Evolutionary conservation across 306 rosid species (phyloP).

Genomic region (Citrullus mucosospermus): DNA sequence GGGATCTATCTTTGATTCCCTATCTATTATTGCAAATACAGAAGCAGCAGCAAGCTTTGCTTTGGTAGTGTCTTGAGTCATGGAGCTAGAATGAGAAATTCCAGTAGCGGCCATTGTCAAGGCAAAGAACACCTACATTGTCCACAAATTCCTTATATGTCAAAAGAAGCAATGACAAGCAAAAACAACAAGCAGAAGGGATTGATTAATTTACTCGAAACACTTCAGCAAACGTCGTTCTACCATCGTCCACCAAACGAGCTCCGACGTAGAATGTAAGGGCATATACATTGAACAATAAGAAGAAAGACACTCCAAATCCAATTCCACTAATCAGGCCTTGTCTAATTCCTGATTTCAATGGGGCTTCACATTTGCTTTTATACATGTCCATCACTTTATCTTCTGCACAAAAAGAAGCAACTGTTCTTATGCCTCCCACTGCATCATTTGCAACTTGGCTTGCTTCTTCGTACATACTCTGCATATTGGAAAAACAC

Average conservation of each 20-base stretch:
- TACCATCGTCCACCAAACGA: neutral
- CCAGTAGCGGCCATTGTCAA: slow-evolving; percentile 7
- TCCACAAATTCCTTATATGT: neutral
- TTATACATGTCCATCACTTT: slow-evolving; percentile 5
- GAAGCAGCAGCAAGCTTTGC: slow-evolving; percentile 8
- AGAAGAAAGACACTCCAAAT: slow-evolving; percentile 5
- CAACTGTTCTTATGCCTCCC: slow-evolving; percentile 7
- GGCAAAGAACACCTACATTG: slow-evolving; percentile 7
- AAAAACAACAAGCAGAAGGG: neutral
- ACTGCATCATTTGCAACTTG: slow-evolving; percentile 10
- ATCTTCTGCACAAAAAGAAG: slow-evolving; percentile 11
- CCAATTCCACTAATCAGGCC: slow-evolving; percentile 6
- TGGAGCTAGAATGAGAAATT: slow-evolving; percentile 6
- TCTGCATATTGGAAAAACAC: neutral
- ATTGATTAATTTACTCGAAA: neutral
- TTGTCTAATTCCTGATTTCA: slow-evolving; percentile 4
- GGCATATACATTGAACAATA: neutral
- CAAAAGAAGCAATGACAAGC: neutral
- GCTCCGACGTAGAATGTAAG: slow-evolving; percentile 4
- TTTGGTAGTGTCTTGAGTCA: slow-evolving; percentile 4
- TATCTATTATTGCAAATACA: slow-evolving; percentile 7
- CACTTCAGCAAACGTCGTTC: neutral
- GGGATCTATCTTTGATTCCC: slow-evolving; percentile 5
- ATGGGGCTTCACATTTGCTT: neutral
- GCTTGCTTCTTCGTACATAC: slow-evolving; percentile 6